These are phyloP conservation scores for Saccharomyces hybrid DNA, from an alignment of 1,139 yeast genomes.

Conservation along the genomic window DNA sequence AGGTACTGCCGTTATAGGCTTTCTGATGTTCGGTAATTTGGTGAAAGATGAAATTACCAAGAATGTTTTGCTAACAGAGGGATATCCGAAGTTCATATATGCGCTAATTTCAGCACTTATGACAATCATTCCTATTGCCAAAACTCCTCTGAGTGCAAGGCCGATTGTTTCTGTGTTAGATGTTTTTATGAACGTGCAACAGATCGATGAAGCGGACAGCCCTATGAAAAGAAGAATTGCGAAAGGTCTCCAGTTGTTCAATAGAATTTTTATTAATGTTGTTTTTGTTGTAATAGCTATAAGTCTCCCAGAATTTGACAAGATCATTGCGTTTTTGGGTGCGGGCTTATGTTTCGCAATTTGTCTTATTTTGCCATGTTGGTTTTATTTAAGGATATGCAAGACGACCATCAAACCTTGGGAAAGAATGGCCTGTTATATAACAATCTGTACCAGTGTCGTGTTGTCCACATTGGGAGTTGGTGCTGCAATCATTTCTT, in stretches of 20 bases:
- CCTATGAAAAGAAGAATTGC: slow-evolving; percentile 10
- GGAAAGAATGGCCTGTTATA: slow-evolving; percentile 37
- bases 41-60: slow-evolving; percentile 81
- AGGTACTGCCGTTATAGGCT: slow-evolving; percentile 73
- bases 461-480: slow-evolving; percentile 47
- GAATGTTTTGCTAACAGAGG: slow-evolving; percentile 57
- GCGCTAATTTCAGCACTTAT: slow-evolving; percentile 60
- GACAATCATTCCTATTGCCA: slow-evolving; percentile 78
- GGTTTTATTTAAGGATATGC: slow-evolving; percentile 59
- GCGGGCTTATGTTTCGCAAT: slow-evolving; percentile 73
- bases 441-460: slow-evolving; percentile 41
- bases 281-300: slow-evolving; percentile 48
- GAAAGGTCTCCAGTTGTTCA: slow-evolving; percentile 16
- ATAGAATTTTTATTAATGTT: slow-evolving; percentile 36
- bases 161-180: slow-evolving; percentile 75
- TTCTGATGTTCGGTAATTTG: slow-evolving; percentile 73
- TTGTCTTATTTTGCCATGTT: slow-evolving; percentile 69
- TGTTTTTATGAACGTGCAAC: slow-evolving; percentile 34
- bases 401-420: slow-evolving; percentile 35
- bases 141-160: slow-evolving; percentile 78
- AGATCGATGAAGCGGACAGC: slow-evolving; percentile 19
- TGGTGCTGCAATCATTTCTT: slow-evolving; percentile 36
- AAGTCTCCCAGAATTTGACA: slow-evolving; percentile 68
- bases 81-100: slow-evolving; percentile 64
- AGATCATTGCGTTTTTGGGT: slow-evolving; percentile 75